Base-by-base conservation (phyloP, 2,329 filamentous ascomycete genomes). In the Orbilia ellipsospora region DNA sequence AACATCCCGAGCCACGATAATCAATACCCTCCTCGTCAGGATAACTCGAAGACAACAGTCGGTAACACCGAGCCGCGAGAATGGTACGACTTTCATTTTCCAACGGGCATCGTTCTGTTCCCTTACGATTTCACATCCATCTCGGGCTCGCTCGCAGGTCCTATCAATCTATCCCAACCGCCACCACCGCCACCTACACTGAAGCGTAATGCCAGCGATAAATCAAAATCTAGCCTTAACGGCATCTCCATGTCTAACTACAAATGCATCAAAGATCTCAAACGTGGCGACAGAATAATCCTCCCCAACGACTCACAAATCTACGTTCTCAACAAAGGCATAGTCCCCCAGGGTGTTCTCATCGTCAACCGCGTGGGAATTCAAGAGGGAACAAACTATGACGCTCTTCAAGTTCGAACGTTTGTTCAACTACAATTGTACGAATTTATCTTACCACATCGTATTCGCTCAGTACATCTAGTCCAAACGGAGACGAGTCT, bases 11-110 rank as follows among this genome's bases (percentile, higher is more conserved):
- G 31, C 16, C 52, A 67, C 15, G 63, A 54, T n/a, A 10, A 6
- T 13, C 63, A 51, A 31, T 60, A 59, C 36, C 59, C 57, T 31
- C 36, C 56, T 10, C 70, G 70, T n/a, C 70, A 74, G 16, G 70
- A 74, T 20, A 57, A 40, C 26, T 59, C 60, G 23, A 63, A 45
- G 28, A 63, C 63, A 2, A 56, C 54, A 31, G 50, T 40, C 3
- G 16, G 52, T 7, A 50, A 44, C 1, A 36, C 51, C 28, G 70
- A 74, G 26, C 63, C 56, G n/a, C 16, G 70, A 16, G 70, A 74
- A 8, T 74, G 70, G 70, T 74, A 74, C 31, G 63, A 74, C 52
- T 74, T 63, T 42, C 70, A 74, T 36, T 74, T 52, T 20, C 70
- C 70, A 1, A 74, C 70, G 8, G 70, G 70, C 12, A 62, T 67